Conservation (phyloP, 2,329 filamentous ascomycete species). For the Cladophialophora bantiana region DNA sequence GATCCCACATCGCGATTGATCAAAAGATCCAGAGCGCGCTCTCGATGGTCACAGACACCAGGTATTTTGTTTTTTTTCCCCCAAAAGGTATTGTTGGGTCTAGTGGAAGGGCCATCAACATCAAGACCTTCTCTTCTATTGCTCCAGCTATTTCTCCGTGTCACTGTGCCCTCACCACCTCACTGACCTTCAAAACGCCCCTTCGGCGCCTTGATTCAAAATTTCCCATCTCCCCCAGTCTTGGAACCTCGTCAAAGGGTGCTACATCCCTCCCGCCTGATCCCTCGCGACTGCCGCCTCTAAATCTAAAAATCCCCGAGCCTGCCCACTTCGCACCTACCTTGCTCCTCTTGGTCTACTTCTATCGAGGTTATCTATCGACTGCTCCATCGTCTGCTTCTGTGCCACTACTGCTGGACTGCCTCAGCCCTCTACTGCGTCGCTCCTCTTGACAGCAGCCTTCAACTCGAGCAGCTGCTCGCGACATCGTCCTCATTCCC, state of each 20-base stretch:
- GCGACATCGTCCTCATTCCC: background rate
- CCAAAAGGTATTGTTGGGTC: conserved; percentile 2
- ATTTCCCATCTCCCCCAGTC: conserved; percentile 23
- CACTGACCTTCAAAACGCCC: conserved; percentile 17
- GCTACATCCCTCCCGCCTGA: conserved; percentile 29
- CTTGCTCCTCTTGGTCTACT: conserved; percentile 21
- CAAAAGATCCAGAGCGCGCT: conserved; percentile 19
- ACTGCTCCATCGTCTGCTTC: conserved; percentile 7
- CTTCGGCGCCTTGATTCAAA: conserved; percentile 18
- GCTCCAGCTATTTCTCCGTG: conserved; percentile 35
- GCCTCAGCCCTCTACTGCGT: background rate
- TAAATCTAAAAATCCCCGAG: conserved; percentile 35
- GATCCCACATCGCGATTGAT: conserved; percentile 20
- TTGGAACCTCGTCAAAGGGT: conserved; percentile 16
- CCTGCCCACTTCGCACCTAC: conserved; percentile 23
- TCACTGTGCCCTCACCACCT: conserved; percentile 23
- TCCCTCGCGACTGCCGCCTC: conserved; percentile 32
- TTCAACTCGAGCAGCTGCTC: background rate
- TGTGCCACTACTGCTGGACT: conserved; percentile 1
- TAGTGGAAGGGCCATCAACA: background rate
- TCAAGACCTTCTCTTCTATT: conserved; percentile 28
- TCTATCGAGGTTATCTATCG: conserved; percentile 20
- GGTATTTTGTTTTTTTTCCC: conserved; percentile 6
- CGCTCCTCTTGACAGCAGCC: background rate
- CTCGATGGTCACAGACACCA: conserved; percentile 1